A percentile compares a stretch with the other conserved stretches of the same genome.
Evolutionary conservation across 2,329 filamentous ascomycete species (phyloP).

Genomic region (Beauveria varroae): DNA sequence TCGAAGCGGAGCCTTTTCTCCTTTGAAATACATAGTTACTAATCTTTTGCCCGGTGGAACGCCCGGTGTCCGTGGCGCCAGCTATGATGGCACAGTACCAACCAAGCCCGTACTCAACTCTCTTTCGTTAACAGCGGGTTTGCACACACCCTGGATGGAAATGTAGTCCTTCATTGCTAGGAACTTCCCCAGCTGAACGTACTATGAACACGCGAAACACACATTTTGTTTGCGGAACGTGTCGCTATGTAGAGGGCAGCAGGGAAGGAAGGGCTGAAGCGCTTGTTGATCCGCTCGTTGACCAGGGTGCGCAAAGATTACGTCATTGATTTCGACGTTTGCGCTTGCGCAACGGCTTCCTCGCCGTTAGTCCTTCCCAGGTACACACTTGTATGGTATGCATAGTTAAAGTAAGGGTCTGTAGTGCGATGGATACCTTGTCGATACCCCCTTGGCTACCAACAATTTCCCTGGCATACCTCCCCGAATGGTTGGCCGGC

Average conservation of each 20-base stretch:
- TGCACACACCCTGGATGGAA: too few species aligned
- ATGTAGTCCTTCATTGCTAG: too few species aligned
- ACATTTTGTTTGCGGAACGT: too few species aligned
- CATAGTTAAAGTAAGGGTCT: neutral
- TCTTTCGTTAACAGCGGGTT: neutral
- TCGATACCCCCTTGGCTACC: neutral
- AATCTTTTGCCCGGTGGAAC: neutral
- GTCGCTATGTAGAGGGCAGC: too few species aligned
- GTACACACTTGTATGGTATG: neutral
- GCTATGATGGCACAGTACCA: neutral
- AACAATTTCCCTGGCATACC: neutral
- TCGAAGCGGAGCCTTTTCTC: neutral
- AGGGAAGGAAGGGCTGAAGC: too few species aligned
- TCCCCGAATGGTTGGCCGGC: neutral
- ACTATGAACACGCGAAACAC: too few species aligned
- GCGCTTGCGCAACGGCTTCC: neutral
- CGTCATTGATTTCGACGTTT: slow-evolving; percentile 8
- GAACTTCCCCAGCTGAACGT: too few species aligned
- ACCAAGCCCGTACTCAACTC: neutral
- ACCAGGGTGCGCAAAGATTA: neutral
- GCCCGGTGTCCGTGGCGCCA: neutral
- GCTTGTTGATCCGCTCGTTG: neutral
- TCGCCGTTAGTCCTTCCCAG: neutral
- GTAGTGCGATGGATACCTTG: neutral
- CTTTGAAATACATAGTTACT: neutral